These are phyloP conservation scores for Chrysoporthe austroafricana DNA, from an alignment of 2,329 filamentous ascomycete genomes.

Conservation along the genomic window DNA sequence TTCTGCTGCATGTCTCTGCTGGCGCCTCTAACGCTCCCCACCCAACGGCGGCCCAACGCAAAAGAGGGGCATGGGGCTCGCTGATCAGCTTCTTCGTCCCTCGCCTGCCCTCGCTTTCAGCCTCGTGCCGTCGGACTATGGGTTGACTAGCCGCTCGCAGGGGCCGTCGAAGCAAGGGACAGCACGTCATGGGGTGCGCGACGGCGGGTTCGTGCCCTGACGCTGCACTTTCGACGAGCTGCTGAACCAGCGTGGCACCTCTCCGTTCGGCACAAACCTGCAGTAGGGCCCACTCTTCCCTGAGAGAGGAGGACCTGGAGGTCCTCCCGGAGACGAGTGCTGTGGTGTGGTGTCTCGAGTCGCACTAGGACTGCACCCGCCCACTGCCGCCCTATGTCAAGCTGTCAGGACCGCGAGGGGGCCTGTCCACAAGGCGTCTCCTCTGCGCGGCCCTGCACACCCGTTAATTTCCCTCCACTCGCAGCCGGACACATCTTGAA, in stretches of 20 bases:
- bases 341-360: constrained; percentile 6
- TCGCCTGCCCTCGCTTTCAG: constrained; percentile 11
- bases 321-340: no score
- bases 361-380: constrained; percentile 3
- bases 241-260: constrained; percentile 3
- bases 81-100: constrained; percentile 9
- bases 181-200: background rate
- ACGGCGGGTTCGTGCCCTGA: no score
- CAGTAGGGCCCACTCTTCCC: background rate
- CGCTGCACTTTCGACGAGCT: background rate
- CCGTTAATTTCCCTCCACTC: constrained; percentile 2
- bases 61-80: background rate
- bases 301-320: no score
- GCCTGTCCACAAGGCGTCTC: background rate
- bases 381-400: constrained; percentile 9
- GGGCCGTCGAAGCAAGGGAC: constrained; percentile 14
- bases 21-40: constrained; percentile 17
- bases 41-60: background rate
- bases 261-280: background rate
- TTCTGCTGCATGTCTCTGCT: constrained; percentile 27
- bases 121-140: constrained; percentile 5
- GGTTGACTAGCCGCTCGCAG: constrained; percentile 3
- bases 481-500: background rate
- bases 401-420: background rate
- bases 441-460: background rate